Base-by-base conservation (phyloP, 306 rosid species). In the Cucumis cinereus region DNA sequence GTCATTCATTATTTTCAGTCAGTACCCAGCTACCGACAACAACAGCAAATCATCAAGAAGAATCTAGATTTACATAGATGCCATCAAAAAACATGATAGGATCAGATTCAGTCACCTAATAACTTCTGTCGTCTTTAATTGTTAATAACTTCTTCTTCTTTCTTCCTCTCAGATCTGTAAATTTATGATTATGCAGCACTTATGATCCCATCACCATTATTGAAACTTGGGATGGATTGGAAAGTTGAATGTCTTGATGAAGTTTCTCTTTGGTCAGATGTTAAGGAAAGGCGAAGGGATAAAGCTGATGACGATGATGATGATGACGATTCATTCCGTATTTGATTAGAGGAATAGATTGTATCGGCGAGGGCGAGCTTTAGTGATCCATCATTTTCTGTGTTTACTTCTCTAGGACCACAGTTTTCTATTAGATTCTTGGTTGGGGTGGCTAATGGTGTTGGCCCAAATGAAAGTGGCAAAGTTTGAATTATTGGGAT, bases 231-330 rank as follows among this genome's bases (percentile, higher is more conserved):
- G 81, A 84, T 83, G 40, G 83, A 67, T 68, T 87, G 90, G 81
- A 92, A 87, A 78, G 92, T 77, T 17, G 87, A 62, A 71, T 77
- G 96, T 84, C 89, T 88, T 56, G 93, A 79, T 9, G 92, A 75
- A 30, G 87, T 75, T 14, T 84, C 95, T 75, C 87, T 82, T 4
- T 87, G 88, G 77, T 88, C 89, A 49, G 90, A 81, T 19, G 90
- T 85, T 87, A 92, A 86, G 76, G 97, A 87, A 54, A 95, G 86
- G 38, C 91, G 88, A 19, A 94, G 96, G 57, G 95, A 85, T 40
- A 94, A 86, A n/a, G 84, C 64, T 20, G 52, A 12, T 45, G 52
- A 12, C 12, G 52, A 12, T 3, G 52, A 12, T 45, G 55, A 5
- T 4, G 89, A 77, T 28, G 30, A 3, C 3, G 35, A 30, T 30